Evolutionary conservation across 306 rosid genomes (phyloP).

Genomic region (Vachellia collinsii): DNA sequence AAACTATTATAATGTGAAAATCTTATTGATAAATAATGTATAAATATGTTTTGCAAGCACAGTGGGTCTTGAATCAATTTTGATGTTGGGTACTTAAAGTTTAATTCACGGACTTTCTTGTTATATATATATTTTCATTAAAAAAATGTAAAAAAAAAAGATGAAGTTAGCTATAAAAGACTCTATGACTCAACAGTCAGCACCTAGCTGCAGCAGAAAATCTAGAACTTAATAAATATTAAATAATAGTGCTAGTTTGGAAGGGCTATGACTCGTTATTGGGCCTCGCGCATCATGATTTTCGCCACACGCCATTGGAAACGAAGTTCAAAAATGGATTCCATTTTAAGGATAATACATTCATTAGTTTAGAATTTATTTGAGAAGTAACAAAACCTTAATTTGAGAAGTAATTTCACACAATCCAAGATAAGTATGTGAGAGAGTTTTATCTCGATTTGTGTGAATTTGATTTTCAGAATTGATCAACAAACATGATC

Average conservation of each 20-base stretch:
- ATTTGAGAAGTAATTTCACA: no score
- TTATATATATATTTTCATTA: no score
- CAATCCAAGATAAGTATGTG: no score
- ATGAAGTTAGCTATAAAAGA: background rate
- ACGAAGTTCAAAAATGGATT: background rate
- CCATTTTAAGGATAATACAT: background rate
- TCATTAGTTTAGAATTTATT: no score
- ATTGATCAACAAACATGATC: no score
- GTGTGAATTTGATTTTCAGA: no score
- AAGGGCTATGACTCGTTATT: background rate
- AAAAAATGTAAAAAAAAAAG: no score
- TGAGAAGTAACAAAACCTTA: no score
- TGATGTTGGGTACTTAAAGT: no score
- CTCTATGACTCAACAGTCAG: background rate
- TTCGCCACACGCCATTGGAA: conserved; percentile 5
- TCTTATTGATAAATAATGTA: background rate
- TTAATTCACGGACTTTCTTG: no score
- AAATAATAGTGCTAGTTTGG: background rate
- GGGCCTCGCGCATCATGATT: conserved; percentile 10
- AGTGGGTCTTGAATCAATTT: background rate
- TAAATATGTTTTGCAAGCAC: background rate
- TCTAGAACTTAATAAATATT: background rate
- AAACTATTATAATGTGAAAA: background rate
- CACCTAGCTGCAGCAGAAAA: background rate
- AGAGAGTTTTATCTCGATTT: no score